phyloP scores from a whole-genome alignment of 2,329 filamentous ascomycete genomes.

The Zelopaecilomyces penicillatus region DNA sequence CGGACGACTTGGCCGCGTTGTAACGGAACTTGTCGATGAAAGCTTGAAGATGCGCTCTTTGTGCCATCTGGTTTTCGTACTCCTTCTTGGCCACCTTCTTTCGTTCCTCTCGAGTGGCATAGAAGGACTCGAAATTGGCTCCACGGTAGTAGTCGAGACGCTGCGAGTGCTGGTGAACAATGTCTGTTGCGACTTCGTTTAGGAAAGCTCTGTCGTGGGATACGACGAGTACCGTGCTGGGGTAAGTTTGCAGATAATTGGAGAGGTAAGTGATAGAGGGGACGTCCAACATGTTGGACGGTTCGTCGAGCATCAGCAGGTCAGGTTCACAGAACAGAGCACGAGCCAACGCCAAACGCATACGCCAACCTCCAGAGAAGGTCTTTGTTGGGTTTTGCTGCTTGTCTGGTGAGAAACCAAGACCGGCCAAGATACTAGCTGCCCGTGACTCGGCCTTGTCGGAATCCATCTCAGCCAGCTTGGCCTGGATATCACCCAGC shows the following conservation, averaged over 20 bases:
- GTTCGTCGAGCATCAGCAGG: slow-evolving; percentile 91
- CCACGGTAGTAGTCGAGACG: slow-evolving; percentile 97
- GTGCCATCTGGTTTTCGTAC: slow-evolving; percentile 96
- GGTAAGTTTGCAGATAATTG: slow-evolving; percentile 88
- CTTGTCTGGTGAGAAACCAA: slow-evolving; percentile 89
- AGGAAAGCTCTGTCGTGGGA: slow-evolving; percentile 98
- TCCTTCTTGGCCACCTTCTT: slow-evolving; percentile 94
- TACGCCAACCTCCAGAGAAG: slow-evolving; percentile 99
- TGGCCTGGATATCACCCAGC: slow-evolving; percentile 81
- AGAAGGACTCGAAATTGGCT: slow-evolving; percentile 95
- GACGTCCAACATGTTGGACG: slow-evolving; percentile 99
- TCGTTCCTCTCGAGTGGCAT: slow-evolving; percentile 92
- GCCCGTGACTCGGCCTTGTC: slow-evolving; percentile 95
- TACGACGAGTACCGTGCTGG: slow-evolving; percentile 90
- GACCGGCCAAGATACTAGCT: slow-evolving; percentile 90
- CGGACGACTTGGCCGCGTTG: slow-evolving; percentile 96
- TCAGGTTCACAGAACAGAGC: slow-evolving; percentile 98
- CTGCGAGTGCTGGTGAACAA: slow-evolving; percentile 96
- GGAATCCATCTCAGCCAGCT: slow-evolving; percentile 96
- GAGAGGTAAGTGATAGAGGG: slow-evolving; percentile 98
- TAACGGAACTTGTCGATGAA: slow-evolving; percentile 99
- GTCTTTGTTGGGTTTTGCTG: slow-evolving; percentile 93
- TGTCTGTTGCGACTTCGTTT: slow-evolving; percentile 98
- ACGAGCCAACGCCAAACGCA: slow-evolving; percentile 89
- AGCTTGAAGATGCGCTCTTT: slow-evolving; percentile 85